Conservation (phyloP, 768 basidiomycete genomes). For the Mycena vulgaris region DNA sequence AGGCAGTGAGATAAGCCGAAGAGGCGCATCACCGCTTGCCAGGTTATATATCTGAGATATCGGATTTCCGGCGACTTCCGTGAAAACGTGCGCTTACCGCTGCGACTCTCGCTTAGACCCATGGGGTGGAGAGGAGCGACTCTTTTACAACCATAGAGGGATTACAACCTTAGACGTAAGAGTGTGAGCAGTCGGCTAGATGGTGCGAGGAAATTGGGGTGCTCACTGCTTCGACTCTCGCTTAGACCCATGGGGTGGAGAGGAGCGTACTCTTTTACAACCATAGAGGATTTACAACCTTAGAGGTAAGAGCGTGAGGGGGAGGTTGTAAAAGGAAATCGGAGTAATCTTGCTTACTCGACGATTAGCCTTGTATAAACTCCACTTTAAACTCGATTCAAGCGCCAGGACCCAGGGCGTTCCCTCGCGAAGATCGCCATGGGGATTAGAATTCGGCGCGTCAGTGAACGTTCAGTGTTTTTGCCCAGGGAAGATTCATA, state of each 20-base stretch:
- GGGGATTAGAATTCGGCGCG: too few species aligned
- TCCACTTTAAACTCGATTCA: slow-evolving; percentile 15
- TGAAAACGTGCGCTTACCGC: slow-evolving; percentile 6
- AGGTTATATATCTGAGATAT: background rate
- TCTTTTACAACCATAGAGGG: slow-evolving; percentile 18
- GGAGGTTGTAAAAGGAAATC: slow-evolving; percentile 7
- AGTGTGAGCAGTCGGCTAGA: background rate
- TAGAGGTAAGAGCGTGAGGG: slow-evolving; percentile 1
- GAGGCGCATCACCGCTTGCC: background rate
- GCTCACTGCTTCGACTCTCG: slow-evolving; percentile 16
- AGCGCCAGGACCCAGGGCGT: too few species aligned
- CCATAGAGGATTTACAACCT: slow-evolving; percentile 15
- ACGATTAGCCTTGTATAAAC: slow-evolving; percentile 15
- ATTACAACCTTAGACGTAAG: slow-evolving; percentile 11
- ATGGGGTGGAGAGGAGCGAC: slow-evolving; percentile 13
- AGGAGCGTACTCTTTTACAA: slow-evolving; percentile 23
- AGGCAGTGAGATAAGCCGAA: background rate
- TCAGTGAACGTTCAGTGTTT: too few species aligned
- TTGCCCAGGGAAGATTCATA: too few species aligned
- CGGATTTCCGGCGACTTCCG: background rate
- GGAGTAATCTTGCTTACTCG: slow-evolving; percentile 18
- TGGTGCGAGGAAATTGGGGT: slow-evolving; percentile 7
- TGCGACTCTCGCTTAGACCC: slow-evolving; percentile 15
- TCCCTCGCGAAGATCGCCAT: too few species aligned
- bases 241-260: slow-evolving; percentile 8